Evolutionary conservation across 176 grass and related monocot species (phyloP).

Genomic region (Leersia perrieri): DNA sequence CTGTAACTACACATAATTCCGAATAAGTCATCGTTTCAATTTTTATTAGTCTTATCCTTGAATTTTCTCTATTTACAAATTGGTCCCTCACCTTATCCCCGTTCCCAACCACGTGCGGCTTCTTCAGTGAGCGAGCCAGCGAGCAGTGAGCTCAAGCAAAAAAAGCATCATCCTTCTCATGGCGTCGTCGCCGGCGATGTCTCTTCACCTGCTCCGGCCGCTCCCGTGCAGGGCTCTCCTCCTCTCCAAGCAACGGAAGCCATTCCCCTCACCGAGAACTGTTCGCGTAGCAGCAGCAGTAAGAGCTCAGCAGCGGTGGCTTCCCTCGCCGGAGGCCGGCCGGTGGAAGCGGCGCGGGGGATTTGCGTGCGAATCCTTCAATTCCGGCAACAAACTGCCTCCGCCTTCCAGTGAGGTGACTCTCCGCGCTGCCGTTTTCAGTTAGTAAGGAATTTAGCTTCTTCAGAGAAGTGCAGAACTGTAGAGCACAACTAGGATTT

Average conservation of each 20-base stretch:
- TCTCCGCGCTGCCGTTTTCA: not conserved
- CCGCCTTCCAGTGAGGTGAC: constrained; percentile 51
- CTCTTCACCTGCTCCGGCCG: constrained; percentile 28
- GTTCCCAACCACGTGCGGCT: not conserved
- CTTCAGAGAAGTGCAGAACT: not conserved
- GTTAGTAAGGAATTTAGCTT: constrained; percentile 18
- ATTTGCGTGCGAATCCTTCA: constrained; percentile 41
- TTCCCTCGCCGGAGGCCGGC: not conserved
- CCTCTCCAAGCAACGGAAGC: constrained; percentile 28
- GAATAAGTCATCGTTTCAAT: not conserved
- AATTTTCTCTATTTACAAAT: not conserved
- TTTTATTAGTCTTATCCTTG: not conserved
- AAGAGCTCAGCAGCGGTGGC: constrained; percentile 17
- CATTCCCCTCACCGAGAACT: not conserved
- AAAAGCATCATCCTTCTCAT: not conserved
- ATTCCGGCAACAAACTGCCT: constrained; percentile 22
- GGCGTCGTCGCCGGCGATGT: constrained; percentile 15
- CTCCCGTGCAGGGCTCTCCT: constrained; percentile 11
- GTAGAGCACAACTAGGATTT: not conserved
- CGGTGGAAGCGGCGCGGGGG: constrained; percentile 13
- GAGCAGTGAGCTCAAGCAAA: not conserved
- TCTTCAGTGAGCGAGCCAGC: not conserved
- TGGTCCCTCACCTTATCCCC: constrained; percentile 33
- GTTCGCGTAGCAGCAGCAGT: not conserved
- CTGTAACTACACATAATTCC: not conserved